phyloP scores from a whole-genome alignment of 202 grass and related monocot species.

The Musa balbisiana region DNA sequence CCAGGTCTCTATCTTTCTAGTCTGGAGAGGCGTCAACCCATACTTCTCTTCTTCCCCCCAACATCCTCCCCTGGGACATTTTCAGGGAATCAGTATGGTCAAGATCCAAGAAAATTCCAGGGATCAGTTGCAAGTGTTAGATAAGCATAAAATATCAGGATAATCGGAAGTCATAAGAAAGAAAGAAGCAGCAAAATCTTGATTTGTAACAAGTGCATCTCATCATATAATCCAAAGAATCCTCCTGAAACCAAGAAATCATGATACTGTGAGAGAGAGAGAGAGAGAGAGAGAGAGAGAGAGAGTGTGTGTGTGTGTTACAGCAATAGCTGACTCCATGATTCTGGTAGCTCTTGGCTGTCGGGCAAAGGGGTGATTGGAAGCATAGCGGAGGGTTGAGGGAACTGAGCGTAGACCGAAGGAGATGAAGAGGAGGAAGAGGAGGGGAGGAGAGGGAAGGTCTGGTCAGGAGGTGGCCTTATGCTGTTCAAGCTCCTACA shows the following conservation, averaged over 20 bases:
- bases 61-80: too few species aligned
- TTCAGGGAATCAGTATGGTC: too few species aligned
- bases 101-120: too few species aligned
- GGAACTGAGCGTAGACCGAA: background rate
- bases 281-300: background rate
- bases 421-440: slow-evolving; percentile 47
- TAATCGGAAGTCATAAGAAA: background rate
- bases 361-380: slow-evolving; percentile 21
- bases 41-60: slow-evolving; percentile 5
- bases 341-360: slow-evolving; percentile 44
- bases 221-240: too few species aligned
- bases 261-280: background rate
- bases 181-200: background rate
- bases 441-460: slow-evolving; percentile 33
- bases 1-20: slow-evolving; percentile 10
- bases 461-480: slow-evolving; percentile 41
- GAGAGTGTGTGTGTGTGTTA: too few species aligned
- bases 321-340: slow-evolving; percentile 47
- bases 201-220: too few species aligned
- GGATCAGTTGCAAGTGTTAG: background rate
- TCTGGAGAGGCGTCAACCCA: background rate
- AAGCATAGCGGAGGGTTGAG: background rate
- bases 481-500: slow-evolving; percentile 38
- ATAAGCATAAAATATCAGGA: background rate
- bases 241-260: too few species aligned